Conservation (phyloP, 1,284 basidiomycete genomes). For the Ganoderma lucidum region DNA sequence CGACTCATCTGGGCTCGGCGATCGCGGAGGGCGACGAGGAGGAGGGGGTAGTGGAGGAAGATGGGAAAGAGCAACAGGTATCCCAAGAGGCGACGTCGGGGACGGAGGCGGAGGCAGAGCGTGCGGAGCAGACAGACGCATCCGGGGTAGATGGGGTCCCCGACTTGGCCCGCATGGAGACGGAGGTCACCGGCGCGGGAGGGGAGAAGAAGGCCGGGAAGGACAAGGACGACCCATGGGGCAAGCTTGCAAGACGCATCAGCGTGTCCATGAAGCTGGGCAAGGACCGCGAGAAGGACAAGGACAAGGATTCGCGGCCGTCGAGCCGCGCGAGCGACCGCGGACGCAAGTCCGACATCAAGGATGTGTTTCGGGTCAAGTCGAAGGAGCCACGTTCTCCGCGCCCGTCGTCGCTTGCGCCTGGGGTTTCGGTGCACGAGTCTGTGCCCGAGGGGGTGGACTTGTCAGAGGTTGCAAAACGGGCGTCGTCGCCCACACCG, state of each 20-base stretch:
- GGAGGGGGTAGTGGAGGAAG: background rate
- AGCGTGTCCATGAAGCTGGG: slow-evolving; percentile 58
- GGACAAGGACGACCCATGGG: slow-evolving; percentile 59
- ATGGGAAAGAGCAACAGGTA: background rate
- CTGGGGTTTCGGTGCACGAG: slow-evolving; percentile 25
- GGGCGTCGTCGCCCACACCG: slow-evolving; percentile 16
- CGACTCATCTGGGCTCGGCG: slow-evolving; percentile 15
- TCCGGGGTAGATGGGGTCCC: slow-evolving; percentile 40
- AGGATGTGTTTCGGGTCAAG: slow-evolving; percentile 32
- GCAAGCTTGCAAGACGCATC: slow-evolving; percentile 65
- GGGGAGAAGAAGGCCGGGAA: slow-evolving; percentile 30
- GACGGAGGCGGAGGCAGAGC: slow-evolving; percentile 32
- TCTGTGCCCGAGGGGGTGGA: slow-evolving; percentile 28
- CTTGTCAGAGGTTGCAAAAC: slow-evolving; percentile 17
- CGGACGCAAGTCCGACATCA: slow-evolving; percentile 29
- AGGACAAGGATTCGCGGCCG: slow-evolving; percentile 32
- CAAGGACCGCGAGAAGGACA: slow-evolving; percentile 34
- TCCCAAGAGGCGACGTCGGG: slow-evolving; percentile 16
- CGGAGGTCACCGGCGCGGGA: slow-evolving; percentile 7
- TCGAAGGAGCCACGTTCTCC: slow-evolving; percentile 22
- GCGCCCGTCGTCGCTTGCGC: slow-evolving; percentile 20
- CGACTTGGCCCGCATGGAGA: slow-evolving; percentile 19
- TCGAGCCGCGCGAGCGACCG: slow-evolving; percentile 30
- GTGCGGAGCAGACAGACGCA: slow-evolving; percentile 22
- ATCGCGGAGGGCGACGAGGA: slow-evolving; percentile 29